Conservation (phyloP, 495 filamentous ascomycete species). For the Penicillium nucicola region DNA sequence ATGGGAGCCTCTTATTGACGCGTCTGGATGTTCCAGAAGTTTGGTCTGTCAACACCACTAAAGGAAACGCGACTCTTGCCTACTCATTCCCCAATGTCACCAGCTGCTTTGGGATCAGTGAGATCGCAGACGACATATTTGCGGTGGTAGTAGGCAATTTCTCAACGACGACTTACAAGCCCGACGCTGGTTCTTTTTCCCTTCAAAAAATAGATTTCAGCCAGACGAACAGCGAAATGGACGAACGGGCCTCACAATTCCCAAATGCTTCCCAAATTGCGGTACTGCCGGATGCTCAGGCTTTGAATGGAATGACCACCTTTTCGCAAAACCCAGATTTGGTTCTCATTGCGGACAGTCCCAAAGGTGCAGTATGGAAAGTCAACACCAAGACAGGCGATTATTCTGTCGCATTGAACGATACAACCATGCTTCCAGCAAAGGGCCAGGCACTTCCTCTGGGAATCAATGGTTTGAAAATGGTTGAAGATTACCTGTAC, state of each 20-base stretch:
- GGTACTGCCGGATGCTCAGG: slow-evolving; percentile 32
- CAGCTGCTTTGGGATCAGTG: slow-evolving; percentile 40
- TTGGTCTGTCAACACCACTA: slow-evolving; percentile 36
- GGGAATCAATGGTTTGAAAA: slow-evolving; percentile 40
- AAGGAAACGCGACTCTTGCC: slow-evolving; percentile 24
- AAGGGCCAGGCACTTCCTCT: slow-evolving; percentile 18
- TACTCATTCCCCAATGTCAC: slow-evolving; percentile 31
- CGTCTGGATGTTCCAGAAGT: slow-evolving; percentile 35
- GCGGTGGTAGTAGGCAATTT: slow-evolving; percentile 40
- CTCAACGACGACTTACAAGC: slow-evolving; percentile 20
- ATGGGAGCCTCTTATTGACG: slow-evolving; percentile 35
- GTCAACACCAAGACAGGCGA: slow-evolving; percentile 30
- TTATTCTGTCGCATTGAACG: slow-evolving; percentile 26
- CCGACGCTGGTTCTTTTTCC: slow-evolving; percentile 32
- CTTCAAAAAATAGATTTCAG: slow-evolving; percentile 39
- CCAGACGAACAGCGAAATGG: not conserved
- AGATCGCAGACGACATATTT: slow-evolving; percentile 39
- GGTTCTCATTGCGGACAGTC: slow-evolving; percentile 41
- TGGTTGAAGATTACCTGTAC: slow-evolving; percentile 32
- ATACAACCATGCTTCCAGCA: slow-evolving; percentile 23
- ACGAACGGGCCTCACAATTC: not conserved
- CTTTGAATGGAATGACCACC: slow-evolving; percentile 38
- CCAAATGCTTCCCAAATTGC: slow-evolving; percentile 23
- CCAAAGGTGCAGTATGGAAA: slow-evolving; percentile 30
- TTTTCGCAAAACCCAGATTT: slow-evolving; percentile 21